Evolutionary conservation across 148 eudicot species (phyloP).

Genomic region (Chenopodium berlandieri): DNA sequence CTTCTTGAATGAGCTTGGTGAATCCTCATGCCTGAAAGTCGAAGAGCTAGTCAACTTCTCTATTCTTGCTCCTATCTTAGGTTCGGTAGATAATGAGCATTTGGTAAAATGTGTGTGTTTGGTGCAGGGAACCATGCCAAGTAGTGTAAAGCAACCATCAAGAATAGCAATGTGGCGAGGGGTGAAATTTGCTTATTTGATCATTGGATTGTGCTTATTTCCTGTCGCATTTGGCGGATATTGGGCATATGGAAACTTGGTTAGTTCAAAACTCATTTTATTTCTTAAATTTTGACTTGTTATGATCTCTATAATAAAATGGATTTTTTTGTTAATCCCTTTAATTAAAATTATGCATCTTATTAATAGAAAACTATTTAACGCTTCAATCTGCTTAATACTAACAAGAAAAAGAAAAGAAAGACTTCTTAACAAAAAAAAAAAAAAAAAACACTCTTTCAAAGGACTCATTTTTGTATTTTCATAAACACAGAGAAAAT

Average conservation of each 20-base stretch:
- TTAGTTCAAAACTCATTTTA: constrained; percentile 23
- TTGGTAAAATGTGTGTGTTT: neutral
- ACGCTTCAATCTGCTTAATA: neutral
- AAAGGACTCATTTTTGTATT: no score
- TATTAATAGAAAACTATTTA: no score
- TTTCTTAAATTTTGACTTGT: neutral
- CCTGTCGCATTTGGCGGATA: constrained; percentile 73
- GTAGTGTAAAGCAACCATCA: constrained; percentile 56
- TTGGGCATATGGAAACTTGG: constrained; percentile 82
- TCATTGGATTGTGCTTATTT: constrained; percentile 68
- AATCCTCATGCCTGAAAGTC: no score
- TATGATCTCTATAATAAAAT: neutral
- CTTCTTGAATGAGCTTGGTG: no score
- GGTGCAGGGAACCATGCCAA: constrained; percentile 81
- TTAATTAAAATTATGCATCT: no score
- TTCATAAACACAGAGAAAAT: neutral
- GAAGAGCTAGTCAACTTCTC: no score
- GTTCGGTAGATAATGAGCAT: neutral
- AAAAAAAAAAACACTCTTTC: no score
- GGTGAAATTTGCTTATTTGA: constrained; percentile 56
- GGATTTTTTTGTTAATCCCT: no score
- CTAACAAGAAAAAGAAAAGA: neutral
- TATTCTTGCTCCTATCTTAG: no score
- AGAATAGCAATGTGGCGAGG: constrained; percentile 80
- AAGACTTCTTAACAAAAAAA: no score